Conservation (phyloP, 768 basidiomycete species). For the Tricholomella constricta region DNA sequence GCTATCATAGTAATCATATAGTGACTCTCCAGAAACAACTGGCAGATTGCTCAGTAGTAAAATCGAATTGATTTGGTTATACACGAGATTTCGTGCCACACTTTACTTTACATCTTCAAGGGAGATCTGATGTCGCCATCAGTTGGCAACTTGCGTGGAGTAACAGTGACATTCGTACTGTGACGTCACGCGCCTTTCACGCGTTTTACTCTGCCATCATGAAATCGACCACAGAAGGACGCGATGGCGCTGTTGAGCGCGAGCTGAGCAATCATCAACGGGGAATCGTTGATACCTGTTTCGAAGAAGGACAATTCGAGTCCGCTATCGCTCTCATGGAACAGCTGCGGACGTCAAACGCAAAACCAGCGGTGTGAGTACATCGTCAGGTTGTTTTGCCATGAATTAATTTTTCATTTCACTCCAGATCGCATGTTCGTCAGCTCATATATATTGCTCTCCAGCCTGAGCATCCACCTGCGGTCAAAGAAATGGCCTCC, state of each 20-base stretch:
- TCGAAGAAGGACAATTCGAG: constrained; percentile 82
- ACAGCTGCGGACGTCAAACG: constrained; percentile 58
- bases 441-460: constrained; percentile 74
- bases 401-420: not conserved
- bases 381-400: not conserved
- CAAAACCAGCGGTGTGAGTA: constrained; percentile 61
- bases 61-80: too few relatives aligned
- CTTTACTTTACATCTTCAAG: too few relatives aligned
- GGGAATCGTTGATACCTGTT: constrained; percentile 66
- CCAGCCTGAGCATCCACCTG: constrained; percentile 45
- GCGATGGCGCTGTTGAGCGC: constrained; percentile 29
- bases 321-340: constrained; percentile 63
- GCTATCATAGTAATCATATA: too few relatives aligned
- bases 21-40: too few relatives aligned
- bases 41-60: too few relatives aligned
- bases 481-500: constrained; percentile 22
- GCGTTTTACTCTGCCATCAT: not conserved
- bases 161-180: not conserved
- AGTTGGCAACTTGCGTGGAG: too few relatives aligned
- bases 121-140: too few relatives aligned
- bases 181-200: constrained; percentile 6
- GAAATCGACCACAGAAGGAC: constrained; percentile 4
- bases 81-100: too few relatives aligned
- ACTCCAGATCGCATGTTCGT: constrained; percentile 57
- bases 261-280: constrained; percentile 52